These are phyloP conservation scores for Aplosporella prunicola DNA, from an alignment of 2,329 filamentous ascomycete genomes.

Conservation along the genomic window DNA sequence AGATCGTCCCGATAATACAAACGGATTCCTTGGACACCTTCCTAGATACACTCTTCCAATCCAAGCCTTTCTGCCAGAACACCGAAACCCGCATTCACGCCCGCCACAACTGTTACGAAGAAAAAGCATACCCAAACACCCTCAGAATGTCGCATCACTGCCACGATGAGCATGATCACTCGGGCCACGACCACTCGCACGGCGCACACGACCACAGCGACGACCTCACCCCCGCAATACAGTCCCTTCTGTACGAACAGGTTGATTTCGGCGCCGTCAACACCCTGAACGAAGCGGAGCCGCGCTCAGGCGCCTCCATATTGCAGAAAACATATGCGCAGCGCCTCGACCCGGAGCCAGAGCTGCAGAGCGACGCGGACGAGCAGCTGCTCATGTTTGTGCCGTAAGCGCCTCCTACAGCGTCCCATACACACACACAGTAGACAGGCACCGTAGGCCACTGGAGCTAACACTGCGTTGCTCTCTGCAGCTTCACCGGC, in stretches of 20 bases:
- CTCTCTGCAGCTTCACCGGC: constrained; percentile 63
- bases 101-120: neutral
- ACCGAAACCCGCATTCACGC: no score
- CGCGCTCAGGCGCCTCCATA: constrained; percentile 61
- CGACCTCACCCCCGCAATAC: constrained; percentile 83
- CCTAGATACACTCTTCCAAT: no score
- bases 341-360: constrained; percentile 58
- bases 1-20: no score
- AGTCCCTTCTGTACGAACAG: constrained; percentile 83
- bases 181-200: constrained; percentile 45
- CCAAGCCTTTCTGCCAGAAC: no score
- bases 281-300: constrained; percentile 70
- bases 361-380: constrained; percentile 77
- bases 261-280: constrained; percentile 80
- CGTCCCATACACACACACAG: neutral
- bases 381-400: constrained; percentile 90
- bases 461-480: neutral
- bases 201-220: constrained; percentile 76
- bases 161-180: constrained; percentile 39
- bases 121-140: neutral
- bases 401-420: constrained; percentile 48
- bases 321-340: constrained; percentile 89
- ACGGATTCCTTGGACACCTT: no score
- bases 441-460: neutral
- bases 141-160: constrained; percentile 18